Percentiles rank a stretch among this genome's conserved stretches.
Conservation (phyloP, 805 yeast genomes). For the Geotrichum ghanense region DNA sequence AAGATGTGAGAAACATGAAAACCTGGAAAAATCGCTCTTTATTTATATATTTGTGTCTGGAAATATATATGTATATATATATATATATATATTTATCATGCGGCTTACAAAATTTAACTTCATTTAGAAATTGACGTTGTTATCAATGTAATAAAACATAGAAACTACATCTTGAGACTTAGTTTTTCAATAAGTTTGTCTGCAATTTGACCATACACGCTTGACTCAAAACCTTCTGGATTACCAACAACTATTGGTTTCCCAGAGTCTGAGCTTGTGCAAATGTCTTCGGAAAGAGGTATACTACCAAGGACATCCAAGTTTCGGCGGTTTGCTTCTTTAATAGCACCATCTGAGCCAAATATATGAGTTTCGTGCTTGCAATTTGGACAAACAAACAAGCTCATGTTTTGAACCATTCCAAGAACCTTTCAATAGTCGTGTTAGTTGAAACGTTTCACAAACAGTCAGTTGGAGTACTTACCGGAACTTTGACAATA, state of each 20-base stretch:
- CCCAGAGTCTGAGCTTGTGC: conserved; percentile 52
- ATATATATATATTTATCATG: not conserved
- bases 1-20: not conserved
- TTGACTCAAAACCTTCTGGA: conserved; percentile 28
- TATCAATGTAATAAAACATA: too few species aligned
- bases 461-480: not conserved
- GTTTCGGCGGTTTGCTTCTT: conserved; percentile 38
- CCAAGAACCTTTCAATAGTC: conserved; percentile 37
- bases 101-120: too few species aligned
- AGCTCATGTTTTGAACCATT: conserved; percentile 74
- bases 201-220: conserved; percentile 42
- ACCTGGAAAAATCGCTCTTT: not conserved
- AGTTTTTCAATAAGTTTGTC: conserved; percentile 8
- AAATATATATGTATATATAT: not conserved
- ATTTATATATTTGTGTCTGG: not conserved
- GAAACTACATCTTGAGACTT: not conserved
- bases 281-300: conserved; percentile 53
- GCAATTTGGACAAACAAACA: conserved; percentile 66
- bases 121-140: too few species aligned
- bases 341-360: conserved; percentile 51
- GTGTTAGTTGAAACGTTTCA: not conserved
- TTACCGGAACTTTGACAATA: conserved; percentile 52
- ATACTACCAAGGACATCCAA: conserved; percentile 50
- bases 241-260: conserved; percentile 44
- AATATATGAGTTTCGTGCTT: conserved; percentile 61